Evolutionary conservation across 371 early-diverging fungal species (phyloP).

Genomic region (Mortierella sp.): DNA sequence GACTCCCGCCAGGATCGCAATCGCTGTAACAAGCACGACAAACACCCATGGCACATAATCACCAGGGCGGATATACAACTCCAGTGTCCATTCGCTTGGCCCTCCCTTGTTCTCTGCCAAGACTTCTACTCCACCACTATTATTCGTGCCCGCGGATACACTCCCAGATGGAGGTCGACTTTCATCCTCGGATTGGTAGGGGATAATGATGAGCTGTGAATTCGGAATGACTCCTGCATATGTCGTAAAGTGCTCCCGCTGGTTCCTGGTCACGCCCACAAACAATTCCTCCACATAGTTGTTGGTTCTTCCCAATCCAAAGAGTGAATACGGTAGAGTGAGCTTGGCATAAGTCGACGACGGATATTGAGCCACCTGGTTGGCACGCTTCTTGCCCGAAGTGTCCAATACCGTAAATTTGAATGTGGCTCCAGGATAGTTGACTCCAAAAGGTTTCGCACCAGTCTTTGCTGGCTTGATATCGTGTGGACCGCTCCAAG

Average conservation of each 20-base stretch:
- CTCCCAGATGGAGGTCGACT: slow-evolving; percentile 61
- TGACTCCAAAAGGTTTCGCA: slow-evolving; percentile 81
- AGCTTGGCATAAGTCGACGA: slow-evolving; percentile 82
- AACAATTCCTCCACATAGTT: slow-evolving; percentile 94
- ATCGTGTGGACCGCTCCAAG: slow-evolving; percentile 57
- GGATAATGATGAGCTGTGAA: slow-evolving; percentile 90
- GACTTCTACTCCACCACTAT: not conserved
- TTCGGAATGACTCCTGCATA: slow-evolving; percentile 91
- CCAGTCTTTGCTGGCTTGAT: slow-evolving; percentile 48
- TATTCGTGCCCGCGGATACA: not conserved
- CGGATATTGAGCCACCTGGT: slow-evolving; percentile 83
- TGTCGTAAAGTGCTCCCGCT: slow-evolving; percentile 60
- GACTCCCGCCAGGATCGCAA: slow-evolving; percentile 73
- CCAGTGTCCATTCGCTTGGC: slow-evolving; percentile 80
- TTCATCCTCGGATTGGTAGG: slow-evolving; percentile 72
- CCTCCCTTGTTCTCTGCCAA: slow-evolving; percentile 25
- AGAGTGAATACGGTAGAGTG: slow-evolving; percentile 84
- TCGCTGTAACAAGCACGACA: slow-evolving; percentile 71
- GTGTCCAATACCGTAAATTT: slow-evolving; percentile 89
- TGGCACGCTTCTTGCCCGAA: slow-evolving; percentile 78
- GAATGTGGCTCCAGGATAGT: slow-evolving; percentile 83
- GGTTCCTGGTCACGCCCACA: slow-evolving; percentile 83
- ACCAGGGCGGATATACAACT: slow-evolving; percentile 88
- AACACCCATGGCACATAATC: slow-evolving; percentile 84
- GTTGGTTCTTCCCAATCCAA: slow-evolving; percentile 94